Base-by-base conservation (phyloP, 2,329 filamentous ascomycete genomes). In the Penicillium frequentans region DNA sequence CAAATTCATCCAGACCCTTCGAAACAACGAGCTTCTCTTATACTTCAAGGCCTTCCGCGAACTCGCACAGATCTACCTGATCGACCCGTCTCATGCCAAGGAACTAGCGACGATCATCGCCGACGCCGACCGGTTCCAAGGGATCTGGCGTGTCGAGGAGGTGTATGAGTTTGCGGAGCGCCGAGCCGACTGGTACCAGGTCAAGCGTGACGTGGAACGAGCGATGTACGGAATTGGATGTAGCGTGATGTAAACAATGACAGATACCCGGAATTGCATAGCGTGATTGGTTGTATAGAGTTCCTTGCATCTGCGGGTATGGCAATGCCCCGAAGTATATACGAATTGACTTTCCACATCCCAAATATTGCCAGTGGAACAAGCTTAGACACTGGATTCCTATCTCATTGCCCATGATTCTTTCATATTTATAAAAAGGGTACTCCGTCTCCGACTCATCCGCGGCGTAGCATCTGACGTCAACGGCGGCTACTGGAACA, bases 171-270 rank as follows among this genome's bases (percentile, higher is more conserved):
- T 96, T 78, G 95, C 93, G 1, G 92, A 97, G 76, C 81, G 95
- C 64, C 82, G 95, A 65, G 93, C 93, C 49, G 95, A 99, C 77
- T 99, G 95, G 95, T 96, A 95, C 72, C 84, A 89, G 66, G 91
- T 99, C 11, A 90, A 89, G 78, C 86, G 85, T 62, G 86, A 92
- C 61, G 95, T 99, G 6, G 95, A 99, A 80, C 89, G 90, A 76
- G 92, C 92, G 60, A 97, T 99, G 92, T 98, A 97, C 77, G 95
- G 95, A 5, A 85, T 96, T 73, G 93, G 95, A 58, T 99, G 95
- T 75, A 73, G 72, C 46, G 70, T 96, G 44, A 98, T 97, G 92
- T 98, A 75, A 82, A 54, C 52, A 39, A 49, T 55, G 54, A 55
- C 56, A 42, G 57, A 59, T 63, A 64, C 58, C 61, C 45, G 49